These are phyloP conservation scores for Irpex rosettiformis DNA, from an alignment of 1,284 basidiomycete genomes.

Conservation along the genomic window DNA sequence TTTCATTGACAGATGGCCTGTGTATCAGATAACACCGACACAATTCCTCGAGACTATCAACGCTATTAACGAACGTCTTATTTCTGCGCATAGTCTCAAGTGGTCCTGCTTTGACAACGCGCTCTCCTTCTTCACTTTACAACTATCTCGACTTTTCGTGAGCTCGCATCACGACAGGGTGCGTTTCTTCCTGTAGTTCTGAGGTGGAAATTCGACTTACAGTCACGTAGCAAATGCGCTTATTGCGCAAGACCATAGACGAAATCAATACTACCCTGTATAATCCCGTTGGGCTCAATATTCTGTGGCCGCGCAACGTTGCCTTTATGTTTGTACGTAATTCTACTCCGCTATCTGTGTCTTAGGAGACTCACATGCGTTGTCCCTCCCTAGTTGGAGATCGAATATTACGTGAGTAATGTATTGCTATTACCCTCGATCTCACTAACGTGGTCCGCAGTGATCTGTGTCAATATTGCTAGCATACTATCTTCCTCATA, in stretches of 20 bases:
- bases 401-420: conserved; percentile 66
- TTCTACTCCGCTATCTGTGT: conserved; percentile 4
- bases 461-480: conserved; percentile 9
- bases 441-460: background rate
- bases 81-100: conserved; percentile 70
- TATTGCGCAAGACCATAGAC: conserved; percentile 56
- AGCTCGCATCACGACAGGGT: conserved; percentile 77
- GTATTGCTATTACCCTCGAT: background rate
- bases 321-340: conserved; percentile 84
- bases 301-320: conserved; percentile 75
- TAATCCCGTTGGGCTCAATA: conserved; percentile 78
- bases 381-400: no score
- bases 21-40: conserved; percentile 69
- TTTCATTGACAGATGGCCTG: conserved; percentile 10
- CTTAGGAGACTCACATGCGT: no score
- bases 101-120: conserved; percentile 65
- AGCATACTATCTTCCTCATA: conserved; percentile 3
- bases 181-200: conserved; percentile 21
- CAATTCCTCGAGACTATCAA: conserved; percentile 85
- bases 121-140: conserved; percentile 69
- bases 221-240: conserved; percentile 68
- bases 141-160: conserved; percentile 62
- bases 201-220: background rate
- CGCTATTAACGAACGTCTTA: conserved; percentile 76
- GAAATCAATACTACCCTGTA: conserved; percentile 65